A percentile compares a stretch with the other conserved stretches of the same genome.
Evolutionary conservation across 176 grass and related monocot species (phyloP).

Genomic region (Oryza australiensis): DNA sequence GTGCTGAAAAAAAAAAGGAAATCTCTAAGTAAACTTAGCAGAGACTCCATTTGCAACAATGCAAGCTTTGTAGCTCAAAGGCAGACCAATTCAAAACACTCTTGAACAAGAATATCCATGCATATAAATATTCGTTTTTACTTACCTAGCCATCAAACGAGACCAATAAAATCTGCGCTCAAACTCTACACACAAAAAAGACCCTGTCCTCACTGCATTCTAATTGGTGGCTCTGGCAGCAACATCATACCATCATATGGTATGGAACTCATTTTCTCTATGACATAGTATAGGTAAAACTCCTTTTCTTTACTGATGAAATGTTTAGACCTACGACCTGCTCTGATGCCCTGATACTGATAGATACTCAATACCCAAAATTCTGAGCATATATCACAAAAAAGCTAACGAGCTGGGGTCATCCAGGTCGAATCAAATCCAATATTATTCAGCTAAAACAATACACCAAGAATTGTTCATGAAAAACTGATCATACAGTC

Average conservation of each 20-base stretch:
- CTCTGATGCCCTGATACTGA: not conserved
- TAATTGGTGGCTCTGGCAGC: not conserved
- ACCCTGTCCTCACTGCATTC: not conserved
- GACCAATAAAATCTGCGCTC: not conserved
- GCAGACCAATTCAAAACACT: not conserved
- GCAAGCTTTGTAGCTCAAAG: conserved; percentile 8
- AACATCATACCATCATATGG: conserved; percentile 19
- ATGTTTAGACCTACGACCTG: not conserved
- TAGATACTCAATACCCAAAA: not conserved
- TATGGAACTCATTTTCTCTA: not conserved
- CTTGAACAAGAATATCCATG: conserved; percentile 19
- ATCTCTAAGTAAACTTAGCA: not conserved
- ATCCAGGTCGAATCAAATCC: not conserved
- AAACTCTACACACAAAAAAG: not conserved
- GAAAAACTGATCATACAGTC: not conserved
- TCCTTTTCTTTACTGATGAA: not conserved
- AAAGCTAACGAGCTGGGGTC: not conserved
- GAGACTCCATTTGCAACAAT: conserved; percentile 21
- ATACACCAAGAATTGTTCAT: not conserved
- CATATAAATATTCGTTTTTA: not conserved
- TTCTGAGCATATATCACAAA: not conserved
- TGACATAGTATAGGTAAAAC: not conserved
- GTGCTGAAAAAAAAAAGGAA: conserved; percentile 55
- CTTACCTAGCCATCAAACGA: not conserved
- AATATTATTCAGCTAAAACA: not conserved